Base-by-base conservation (phyloP, 148 eudicot genomes). In the Pouteria glomerata region DNA sequence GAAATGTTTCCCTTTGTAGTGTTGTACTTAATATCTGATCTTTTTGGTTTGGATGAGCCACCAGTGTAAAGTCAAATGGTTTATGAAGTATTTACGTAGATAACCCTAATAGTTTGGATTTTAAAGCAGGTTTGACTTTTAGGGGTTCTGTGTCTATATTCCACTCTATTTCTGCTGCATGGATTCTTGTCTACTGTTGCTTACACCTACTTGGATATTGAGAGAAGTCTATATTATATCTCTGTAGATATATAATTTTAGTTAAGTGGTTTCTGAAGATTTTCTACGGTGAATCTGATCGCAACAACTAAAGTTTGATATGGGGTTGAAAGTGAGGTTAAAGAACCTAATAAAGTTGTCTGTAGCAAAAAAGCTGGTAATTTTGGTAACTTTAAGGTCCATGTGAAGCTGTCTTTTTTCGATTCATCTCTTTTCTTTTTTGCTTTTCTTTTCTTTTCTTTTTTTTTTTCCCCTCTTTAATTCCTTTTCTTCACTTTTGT, bases 341-440 rank as follows among this genome's bases (percentile, higher is more conserved):
- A 14, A 35, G 27, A 66, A 63, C 42, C 57, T 30, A 45, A 77
- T 57, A 71, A 65, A 69, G 39, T 58, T 16, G 1, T 41, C 23
- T 24, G 15, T 42, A 21, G 19, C 42, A 55, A 71, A 55, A 71
- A 77, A 63, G 68, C 63, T 23, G 41, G 35, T 52, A 57, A 71
- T 51, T 18, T 65, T 53, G 37, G 42, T 23, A 60, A 72, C 76
- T 77, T 77, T 71, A 45, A 34, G 34, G 58, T 26, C 72, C 76
- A 72, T 72, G 74, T 76, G 75, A 71, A 53, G 75, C 57, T 72
- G 58, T 71, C 76, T 57, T 57, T 39, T 66, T 71, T 77, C 71
- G 48, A 37, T 61, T 67, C 72, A 42, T 29, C 19, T 7, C 34
- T 57, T 57, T 57, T 57, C 15, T 73, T 47, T 41, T 39, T 39